Conservation (phyloP, 352 stramenopile species). For the Blastocystis hominis region DNA sequence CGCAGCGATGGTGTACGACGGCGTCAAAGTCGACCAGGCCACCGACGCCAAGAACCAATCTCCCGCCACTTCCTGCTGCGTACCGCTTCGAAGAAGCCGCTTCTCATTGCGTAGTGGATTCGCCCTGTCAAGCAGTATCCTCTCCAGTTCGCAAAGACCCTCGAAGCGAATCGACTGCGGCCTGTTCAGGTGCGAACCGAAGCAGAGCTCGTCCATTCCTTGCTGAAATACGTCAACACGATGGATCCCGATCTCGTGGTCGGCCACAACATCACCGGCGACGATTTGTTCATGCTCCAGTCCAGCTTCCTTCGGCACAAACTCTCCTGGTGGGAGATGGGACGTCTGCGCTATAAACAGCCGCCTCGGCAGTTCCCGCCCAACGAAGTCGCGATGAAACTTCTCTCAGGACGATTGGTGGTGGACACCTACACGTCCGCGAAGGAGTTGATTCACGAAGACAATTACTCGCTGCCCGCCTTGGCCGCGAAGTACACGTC, state of each 20-base stretch:
- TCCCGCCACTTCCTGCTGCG: slow-evolving; percentile 63
- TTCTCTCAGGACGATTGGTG: slow-evolving; percentile 84
- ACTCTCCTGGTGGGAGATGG: slow-evolving; percentile 71
- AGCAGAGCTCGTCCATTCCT: slow-evolving; percentile 69
- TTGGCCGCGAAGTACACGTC: slow-evolving; percentile 81
- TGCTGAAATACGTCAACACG: slow-evolving; percentile 78
- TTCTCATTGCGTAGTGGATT: slow-evolving; percentile 27
- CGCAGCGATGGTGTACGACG: slow-evolving; percentile 68
- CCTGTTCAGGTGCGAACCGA: slow-evolving; percentile 70
- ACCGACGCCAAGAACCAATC: slow-evolving; percentile 58
- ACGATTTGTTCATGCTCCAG: slow-evolving; percentile 92
- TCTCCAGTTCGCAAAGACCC: slow-evolving; percentile 69
- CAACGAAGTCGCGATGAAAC: slow-evolving; percentile 63
- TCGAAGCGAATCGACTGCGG: slow-evolving; percentile 64
- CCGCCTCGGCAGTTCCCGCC: slow-evolving; percentile 67
- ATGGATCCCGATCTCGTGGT: slow-evolving; percentile 96
- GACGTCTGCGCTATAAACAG: slow-evolving; percentile 65
- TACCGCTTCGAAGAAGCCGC: slow-evolving; percentile 45
- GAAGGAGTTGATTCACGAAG: slow-evolving; percentile 94
- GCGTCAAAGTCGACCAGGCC: slow-evolving; percentile 65
- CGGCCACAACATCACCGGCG: slow-evolving; percentile 94
- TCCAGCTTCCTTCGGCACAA: slow-evolving; percentile 83
- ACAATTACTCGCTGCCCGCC: slow-evolving; percentile 88
- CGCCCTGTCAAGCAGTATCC: slow-evolving; percentile 67
- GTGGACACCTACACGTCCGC: slow-evolving; percentile 92